Evolutionary conservation across 768 basidiomycete genomes (phyloP), one percentile per base, ranked within the genome.

Genomic region (Suillus fuscotomentosus): DNA sequence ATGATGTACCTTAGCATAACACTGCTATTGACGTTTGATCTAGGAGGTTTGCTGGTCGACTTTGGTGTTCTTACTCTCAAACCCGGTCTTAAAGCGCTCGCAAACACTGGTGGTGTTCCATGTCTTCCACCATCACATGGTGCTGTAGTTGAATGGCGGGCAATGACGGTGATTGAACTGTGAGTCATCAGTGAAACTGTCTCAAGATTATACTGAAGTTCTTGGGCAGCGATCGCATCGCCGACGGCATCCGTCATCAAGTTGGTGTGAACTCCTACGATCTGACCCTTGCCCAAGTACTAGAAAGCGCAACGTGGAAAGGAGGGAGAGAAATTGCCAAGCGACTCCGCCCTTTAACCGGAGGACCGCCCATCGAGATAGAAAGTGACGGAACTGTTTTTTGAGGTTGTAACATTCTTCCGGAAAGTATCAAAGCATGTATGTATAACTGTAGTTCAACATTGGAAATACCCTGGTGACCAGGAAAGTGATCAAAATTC

Each of bases 271-370:
- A 78, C 0, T 68, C 75, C 3, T 78, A 81, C 1, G 79, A 88
- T 54, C 82, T 98, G 31, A 84, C 86, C 0, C 84, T 96, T 9
- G 90, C 95, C 0, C 97, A 98, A 74, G 88, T 98, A 0, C 80
- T 99, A 41, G 97, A 99, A 77, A 88, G 89, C 60, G 96, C 95
- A 2, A 99, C 95, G 0, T 99, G 97, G 97, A 97, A 96, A 72
- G 95, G 94, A 1, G 97, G 97, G 4, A 81, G 97, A 5, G 94
- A 97, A 77, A 92, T 98, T 45, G 97, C 97, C 3, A 91, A 88
- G 73, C 76, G 81, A 73, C 88, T 85, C 73, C 79, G 96, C 5
- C 90, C 89, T 0, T 79, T 82, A 50, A 88, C 86, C 0, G 88
- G 91, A 8, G 94, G 94, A 1, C 94, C 93, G 0, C 92, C 92